Base-by-base conservation (phyloP, 176 grass and related monocot species). In the Hordeum vulgare region DNA sequence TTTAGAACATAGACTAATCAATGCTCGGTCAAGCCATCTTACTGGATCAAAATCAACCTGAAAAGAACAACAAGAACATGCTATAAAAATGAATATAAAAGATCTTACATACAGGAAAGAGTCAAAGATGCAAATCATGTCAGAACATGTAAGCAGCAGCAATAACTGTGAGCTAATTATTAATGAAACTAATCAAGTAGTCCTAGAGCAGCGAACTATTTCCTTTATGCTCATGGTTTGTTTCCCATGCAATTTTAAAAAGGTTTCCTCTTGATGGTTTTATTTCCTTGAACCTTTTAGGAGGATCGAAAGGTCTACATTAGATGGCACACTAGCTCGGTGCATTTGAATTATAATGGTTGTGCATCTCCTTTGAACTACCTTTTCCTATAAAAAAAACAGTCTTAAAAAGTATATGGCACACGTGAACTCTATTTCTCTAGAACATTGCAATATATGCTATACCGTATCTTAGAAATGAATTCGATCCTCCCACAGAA, bases 31-130 rank as follows among this genome's bases (percentile, higher is more conserved):
- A 81, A 97, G 88, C 95, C 95, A 97, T 88, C 92, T 91, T 83
- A 94, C 85, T 67, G 95, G 92, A 56, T 97, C 95, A 93, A 97
- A 94, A 91, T 97, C 95, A 84, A 66, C 75, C 95, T 97, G 87
- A 80, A 85, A 28, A 72, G 66, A 83, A 61, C 1, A 73, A 17
- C 44, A 82, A 79, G n/a, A 64, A 62, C 40, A 85, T 82, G 49
- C n/a, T 79, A 67, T 71, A 41, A 74, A 58, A 67, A 92, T 76
- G 28, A 8, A 12, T 59, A 67, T 59, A 84, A 78, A 56, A 69
- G n/a, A 13, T 17, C 26, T 14, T 10, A 54, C 73, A 74, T 68
- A 62, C 3, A 49, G 23, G 53, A 83, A 83, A 68, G 4, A 31
- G 56, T 44, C 39, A 33, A 69, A 53, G 71, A 49, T 13, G 26